Evolutionary conservation across 1,284 basidiomycete species (phyloP).

Genomic region (Rhizoctonia solani): DNA sequence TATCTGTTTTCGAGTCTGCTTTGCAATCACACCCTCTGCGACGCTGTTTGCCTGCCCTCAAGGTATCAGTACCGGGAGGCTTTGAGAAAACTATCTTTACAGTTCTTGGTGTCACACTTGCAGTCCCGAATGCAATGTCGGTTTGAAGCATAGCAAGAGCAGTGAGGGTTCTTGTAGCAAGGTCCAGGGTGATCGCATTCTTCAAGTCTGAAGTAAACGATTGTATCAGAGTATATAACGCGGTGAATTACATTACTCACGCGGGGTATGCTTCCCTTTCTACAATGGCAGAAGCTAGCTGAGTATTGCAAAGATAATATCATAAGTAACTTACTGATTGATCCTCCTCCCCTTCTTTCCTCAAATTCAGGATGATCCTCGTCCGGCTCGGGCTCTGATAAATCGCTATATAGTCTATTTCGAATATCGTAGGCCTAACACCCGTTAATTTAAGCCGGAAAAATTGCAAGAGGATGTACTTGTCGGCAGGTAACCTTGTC

Average conservation of each 20-base stretch:
- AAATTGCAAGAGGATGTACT: neutral
- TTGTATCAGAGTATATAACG: neutral
- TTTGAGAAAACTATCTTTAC: too few relatives aligned
- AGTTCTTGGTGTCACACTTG: neutral
- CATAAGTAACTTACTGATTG: neutral
- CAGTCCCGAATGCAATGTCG: slow-evolving; percentile 6
- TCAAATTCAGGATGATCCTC: neutral
- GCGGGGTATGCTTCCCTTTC: neutral
- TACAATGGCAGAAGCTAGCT: too few relatives aligned
- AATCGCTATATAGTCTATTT: neutral
- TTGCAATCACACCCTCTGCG: slow-evolving; percentile 11
- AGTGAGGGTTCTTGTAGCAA: neutral
- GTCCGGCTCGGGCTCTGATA: neutral
- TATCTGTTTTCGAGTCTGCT: slow-evolving; percentile 8
- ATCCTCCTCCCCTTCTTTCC: neutral
- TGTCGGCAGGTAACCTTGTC: slow-evolving; percentile 10
- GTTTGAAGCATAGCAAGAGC: neutral
- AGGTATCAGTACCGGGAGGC: too few relatives aligned
- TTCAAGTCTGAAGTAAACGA: neutral
- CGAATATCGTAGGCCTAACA: slow-evolving; percentile 5
- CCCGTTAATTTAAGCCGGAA: neutral
- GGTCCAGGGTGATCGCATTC: slow-evolving; percentile 22
- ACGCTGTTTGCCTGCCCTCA: slow-evolving; percentile 2
- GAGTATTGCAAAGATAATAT: too few relatives aligned
- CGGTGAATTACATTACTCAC: neutral